Conservation (phyloP, 192 early-diverging fungal genomes). For the Coemansia aciculifera region DNA sequence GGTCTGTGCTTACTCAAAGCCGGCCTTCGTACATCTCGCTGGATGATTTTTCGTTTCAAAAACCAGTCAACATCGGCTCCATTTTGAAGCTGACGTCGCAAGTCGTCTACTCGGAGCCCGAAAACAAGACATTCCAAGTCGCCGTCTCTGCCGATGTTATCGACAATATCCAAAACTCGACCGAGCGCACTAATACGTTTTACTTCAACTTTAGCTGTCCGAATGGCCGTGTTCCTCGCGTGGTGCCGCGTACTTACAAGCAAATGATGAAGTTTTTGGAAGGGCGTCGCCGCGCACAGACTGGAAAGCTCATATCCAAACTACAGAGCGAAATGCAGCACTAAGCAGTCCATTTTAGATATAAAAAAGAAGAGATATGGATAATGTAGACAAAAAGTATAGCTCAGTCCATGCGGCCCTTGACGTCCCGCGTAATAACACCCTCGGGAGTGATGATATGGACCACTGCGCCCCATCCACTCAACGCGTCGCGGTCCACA, state of each 20-base stretch:
- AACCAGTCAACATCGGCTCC: constrained; percentile 82
- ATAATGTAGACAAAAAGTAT: not conserved
- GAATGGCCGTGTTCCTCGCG: constrained; percentile 48
- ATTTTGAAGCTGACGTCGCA: constrained; percentile 73
- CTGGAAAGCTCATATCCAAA: constrained; percentile 50
- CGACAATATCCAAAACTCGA: constrained; percentile 60
- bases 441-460: constrained; percentile 87
- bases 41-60: constrained; percentile 76
- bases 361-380: not conserved
- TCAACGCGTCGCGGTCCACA: constrained; percentile 90
- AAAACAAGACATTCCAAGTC: constrained; percentile 65
- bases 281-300: constrained; percentile 63
- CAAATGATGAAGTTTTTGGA: constrained; percentile 82
- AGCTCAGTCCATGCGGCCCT: constrained; percentile 63
- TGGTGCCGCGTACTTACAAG: constrained; percentile 80
- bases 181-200: constrained; percentile 83
- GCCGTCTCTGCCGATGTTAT: constrained; percentile 74
- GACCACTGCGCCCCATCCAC: constrained; percentile 97
- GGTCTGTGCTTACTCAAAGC: constrained; percentile 64
- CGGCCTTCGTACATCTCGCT: constrained; percentile 64
- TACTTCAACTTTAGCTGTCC: constrained; percentile 76
- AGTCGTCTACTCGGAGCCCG: constrained; percentile 71
- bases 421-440: constrained; percentile 86
- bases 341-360: constrained; percentile 7
- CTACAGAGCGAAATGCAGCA: constrained; percentile 48